Conservation (phyloP, 2,329 filamentous ascomycete genomes). For the Trichoderma harzianum region DNA sequence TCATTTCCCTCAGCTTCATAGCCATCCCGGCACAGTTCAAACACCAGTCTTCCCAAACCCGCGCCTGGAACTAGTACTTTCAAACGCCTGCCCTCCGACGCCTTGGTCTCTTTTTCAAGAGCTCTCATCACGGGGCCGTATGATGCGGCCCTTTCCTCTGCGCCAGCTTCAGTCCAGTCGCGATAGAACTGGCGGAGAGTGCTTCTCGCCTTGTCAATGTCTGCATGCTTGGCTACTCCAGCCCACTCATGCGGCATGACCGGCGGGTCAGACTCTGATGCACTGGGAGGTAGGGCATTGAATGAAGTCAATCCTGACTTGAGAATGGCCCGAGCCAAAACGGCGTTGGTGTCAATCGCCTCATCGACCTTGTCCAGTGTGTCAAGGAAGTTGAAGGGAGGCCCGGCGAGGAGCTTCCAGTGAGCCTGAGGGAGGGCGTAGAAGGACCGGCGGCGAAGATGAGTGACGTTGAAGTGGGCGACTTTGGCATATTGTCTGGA, state of each 20-base stretch:
- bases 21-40: constrained; percentile 73
- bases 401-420: constrained; percentile 75
- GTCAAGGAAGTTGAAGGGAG: constrained; percentile 79
- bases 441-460: constrained; percentile 85
- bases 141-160: constrained; percentile 68
- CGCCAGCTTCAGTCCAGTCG: constrained; percentile 84
- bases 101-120: constrained; percentile 49
- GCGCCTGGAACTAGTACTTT: constrained; percentile 84
- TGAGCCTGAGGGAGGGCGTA: constrained; percentile 84
- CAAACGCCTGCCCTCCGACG: constrained; percentile 40
- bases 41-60: constrained; percentile 82
- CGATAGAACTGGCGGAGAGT: constrained; percentile 92
- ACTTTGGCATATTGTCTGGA: constrained; percentile 76
- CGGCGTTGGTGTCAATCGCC: constrained; percentile 84
- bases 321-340: constrained; percentile 76
- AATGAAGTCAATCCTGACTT: constrained; percentile 67
- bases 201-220: constrained; percentile 87
- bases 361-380: constrained; percentile 76
- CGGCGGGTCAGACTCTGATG: constrained; percentile 38
- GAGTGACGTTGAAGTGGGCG: constrained; percentile 87
- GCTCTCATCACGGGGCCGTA: constrained; percentile 70
- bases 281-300: constrained; percentile 41
- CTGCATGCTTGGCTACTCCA: constrained; percentile 65
- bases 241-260: constrained; percentile 62
- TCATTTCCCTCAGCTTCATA: constrained; percentile 85